Evolutionary conservation across 2,329 filamentous ascomycete genomes (phyloP), one percentile per base, ranked within the genome.

Genomic region (Zopfia rhizophila): DNA sequence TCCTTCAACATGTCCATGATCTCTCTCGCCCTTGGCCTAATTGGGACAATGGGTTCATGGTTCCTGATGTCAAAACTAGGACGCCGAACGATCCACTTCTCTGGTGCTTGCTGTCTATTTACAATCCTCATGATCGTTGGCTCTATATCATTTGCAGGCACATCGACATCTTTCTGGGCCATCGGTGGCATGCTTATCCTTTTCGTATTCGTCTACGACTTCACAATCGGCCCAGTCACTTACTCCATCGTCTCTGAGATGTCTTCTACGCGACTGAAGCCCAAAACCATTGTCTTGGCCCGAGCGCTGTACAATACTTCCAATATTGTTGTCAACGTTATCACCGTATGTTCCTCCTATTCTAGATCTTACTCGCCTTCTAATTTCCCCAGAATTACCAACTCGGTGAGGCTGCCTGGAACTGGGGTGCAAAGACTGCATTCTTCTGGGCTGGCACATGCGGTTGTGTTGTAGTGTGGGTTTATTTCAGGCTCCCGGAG

Each of bases 161-260:
- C 59, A 1, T 75, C 82, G 1, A 64, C 73, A 0, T 81, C 89
- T 53, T 61, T 63, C 18, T 69, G 64, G 66, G 66, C 61, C 4
- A 68, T 66, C 11, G 68, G 64, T 3, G 60, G 45, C 4, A 45
- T 69, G 4, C 49, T 69, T n/a, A 64, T 69, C 18, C 37, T 63
- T 3, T 69, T 66, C 22, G 61, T 91, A 0, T 75, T 94, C 32
- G 83, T 87, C 61, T 96, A 96, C 72, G 89, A 96, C 68, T 79
- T 92, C 37, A 89, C 89, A 0, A 90, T 96, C 31, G 91, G 91
- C 13, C 93, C 91, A 0, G 89, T 96, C 5, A 91, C 88, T 65
- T 96, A 95, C 74, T 92, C 90, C 0, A 82, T 96, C 10, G 90
- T 96, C 3, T 83, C 88, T 1, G 91, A 96, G 69, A 75, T 96